Evolutionary conservation across 495 filamentous ascomycete genomes (phyloP), one percentile per base, ranked within the genome.

Genomic region (Cairneyella variabilis): DNA sequence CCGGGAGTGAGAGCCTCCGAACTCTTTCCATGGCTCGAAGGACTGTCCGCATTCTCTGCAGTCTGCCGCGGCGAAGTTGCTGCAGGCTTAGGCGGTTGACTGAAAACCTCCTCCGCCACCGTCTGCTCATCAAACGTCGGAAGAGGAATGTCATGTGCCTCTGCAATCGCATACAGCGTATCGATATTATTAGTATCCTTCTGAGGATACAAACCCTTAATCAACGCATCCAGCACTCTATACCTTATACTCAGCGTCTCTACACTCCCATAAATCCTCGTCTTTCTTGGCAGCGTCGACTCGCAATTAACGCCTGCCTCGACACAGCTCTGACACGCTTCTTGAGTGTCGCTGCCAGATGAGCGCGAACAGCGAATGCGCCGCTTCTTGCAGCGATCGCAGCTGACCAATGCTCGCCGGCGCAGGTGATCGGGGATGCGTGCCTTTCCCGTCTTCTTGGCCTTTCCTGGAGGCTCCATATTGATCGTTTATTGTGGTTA

Each of bases 191-290:
- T 66, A 5, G 70, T 68, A 51, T 71, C 70, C 34, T 67, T 61
- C n/a, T 74, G 60, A 1, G 74, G 74, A 49, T 72, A 72, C 20
- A 74, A 44, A 17, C 70, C 73, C 25, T 68, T 68, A 36, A 76
- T 68, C 42, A 76, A 58, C 16, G 73, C 69, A 60, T 76, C 72
- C 18, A 76, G 66, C 12, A 72, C 67, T 21, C 68, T 58, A 42
- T 74, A 72, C 49, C 74, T 64, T 39, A 65, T 63, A 39, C 72
- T 70, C 42, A 77, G 58, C 27, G 65, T 71, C 51, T 77, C 74
- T n/a, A 77, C 72, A 55, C 74, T 77, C 10, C 74, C 74, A 43
- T 76, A 76, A 17, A 77, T 68, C 42, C 73, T 60, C 42, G 71
- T 70, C 60, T 77, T 77, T 12, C 74, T 68, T 20, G 71, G 72